Percentiles rank a stretch among this genome's conserved stretches.
Evolutionary conservation across 2,329 filamentous ascomycete species (phyloP).

Genomic region (Venturia pyrina): DNA sequence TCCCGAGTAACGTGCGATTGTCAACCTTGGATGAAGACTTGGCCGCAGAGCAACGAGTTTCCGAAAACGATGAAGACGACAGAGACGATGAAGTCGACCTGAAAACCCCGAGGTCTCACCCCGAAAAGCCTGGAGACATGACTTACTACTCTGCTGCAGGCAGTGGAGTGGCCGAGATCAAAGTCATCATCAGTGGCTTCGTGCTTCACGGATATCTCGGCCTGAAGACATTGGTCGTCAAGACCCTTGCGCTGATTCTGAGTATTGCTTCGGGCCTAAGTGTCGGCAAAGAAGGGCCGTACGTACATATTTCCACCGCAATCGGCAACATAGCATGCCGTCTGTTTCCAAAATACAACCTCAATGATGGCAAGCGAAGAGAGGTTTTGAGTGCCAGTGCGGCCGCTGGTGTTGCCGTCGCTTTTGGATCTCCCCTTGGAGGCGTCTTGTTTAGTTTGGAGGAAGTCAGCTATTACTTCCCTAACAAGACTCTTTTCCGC

Average conservation of each 20-base stretch:
- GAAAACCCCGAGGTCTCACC: constrained; percentile 42
- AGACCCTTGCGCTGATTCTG: constrained; percentile 71
- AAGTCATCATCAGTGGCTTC: constrained; percentile 95
- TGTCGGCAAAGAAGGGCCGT: constrained; percentile 89
- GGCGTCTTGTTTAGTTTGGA: constrained; percentile 90
- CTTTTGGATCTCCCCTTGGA: constrained; percentile 82
- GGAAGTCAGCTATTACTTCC: constrained; percentile 96
- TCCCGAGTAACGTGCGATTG: constrained; percentile 78
- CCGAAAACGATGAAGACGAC: constrained; percentile 34
- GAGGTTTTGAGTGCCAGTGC: constrained; percentile 91
- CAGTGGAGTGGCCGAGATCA: constrained; percentile 92
- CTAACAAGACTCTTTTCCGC: constrained; percentile 90
- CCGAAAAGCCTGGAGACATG: constrained; percentile 38
- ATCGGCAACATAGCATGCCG: constrained; percentile 93
- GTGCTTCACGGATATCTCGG: constrained; percentile 94
- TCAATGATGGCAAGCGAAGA: constrained; percentile 86
- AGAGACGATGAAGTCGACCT: constrained; percentile 26
- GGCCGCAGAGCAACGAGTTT: constrained; percentile 50
- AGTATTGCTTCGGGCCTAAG: constrained; percentile 89
- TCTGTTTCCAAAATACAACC: constrained; percentile 86
- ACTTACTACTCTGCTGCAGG: constrained; percentile 93
- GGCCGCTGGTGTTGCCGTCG: constrained; percentile 84
- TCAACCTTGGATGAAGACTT: constrained; percentile 90
- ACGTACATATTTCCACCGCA: constrained; percentile 94
- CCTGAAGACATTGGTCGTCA: constrained; percentile 74